Base-by-base conservation (phyloP, 1,284 basidiomycete species). In the Mycena sp. region DNA sequence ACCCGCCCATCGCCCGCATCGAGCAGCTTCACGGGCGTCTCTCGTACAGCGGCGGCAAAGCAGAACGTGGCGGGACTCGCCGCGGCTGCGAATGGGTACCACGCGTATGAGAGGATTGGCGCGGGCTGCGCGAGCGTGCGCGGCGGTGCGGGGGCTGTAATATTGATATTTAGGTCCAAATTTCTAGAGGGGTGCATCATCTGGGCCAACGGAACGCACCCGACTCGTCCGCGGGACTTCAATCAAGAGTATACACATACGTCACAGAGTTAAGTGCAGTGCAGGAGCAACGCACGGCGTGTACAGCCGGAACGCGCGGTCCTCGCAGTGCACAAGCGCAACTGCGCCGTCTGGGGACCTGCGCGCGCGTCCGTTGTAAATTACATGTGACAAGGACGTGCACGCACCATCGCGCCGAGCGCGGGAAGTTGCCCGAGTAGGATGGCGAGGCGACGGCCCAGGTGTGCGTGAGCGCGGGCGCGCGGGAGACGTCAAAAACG, bases 1-100 rank as follows among this genome's bases (percentile, higher is more conserved):
- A 95, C 95, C 73, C 90, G 80, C 32, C 94, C 93, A 73, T 91
- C 87, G 0, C 77, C 78, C 0, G 87, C 95, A 71, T 96, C 93
- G 1, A 96, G 76, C 7, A 97, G 80, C 66, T 91, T 90, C 1
- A 96, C 86, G 0, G 94, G 94, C 62, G 86, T 86, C 73, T 96
- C 94, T 11, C 92, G 83, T 5, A 95, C 86, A 6, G 92, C 92
- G 0, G 91, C 84, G 2, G 92, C 80, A 70, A 95, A 94, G 76
- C 95, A 96, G 74, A 86, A 95, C 1, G 88, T 82, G 0, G 88
- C 84, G 1, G 87, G 85, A 50, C 87, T 80, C 6, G 73, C 70
- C 0, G 76, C 67, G 6, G 86, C 86, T 0, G 94, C 93, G 1
- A 84, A 81, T 0, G 94, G 94, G 72, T 91, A 96, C 95, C 95